Conservation (phyloP, 2,329 filamentous ascomycete genomes). For the Aureobasidium lini region DNA sequence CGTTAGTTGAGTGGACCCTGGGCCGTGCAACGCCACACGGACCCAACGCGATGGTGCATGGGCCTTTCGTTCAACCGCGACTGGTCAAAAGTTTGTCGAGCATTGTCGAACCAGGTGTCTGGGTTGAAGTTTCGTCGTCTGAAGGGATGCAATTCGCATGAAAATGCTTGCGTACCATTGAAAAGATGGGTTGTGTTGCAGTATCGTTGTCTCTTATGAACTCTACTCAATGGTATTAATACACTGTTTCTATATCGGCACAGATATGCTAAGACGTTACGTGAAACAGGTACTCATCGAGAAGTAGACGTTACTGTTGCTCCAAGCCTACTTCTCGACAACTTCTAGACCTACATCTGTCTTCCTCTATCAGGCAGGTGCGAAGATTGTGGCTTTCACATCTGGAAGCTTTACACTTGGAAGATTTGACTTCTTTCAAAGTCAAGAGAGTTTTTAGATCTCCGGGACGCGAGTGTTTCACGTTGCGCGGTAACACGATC, state of each 20-base stretch:
- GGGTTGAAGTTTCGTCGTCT: background rate
- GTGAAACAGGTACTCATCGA: too few species aligned
- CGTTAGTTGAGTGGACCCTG: background rate
- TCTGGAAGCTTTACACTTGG: background rate
- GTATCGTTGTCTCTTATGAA: too few species aligned
- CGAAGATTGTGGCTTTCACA: background rate
- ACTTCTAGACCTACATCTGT: background rate
- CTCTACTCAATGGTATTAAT: too few species aligned
- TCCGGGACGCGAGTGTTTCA: background rate
- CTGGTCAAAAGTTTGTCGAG: background rate
- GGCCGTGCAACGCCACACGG: background rate
- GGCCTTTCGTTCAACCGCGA: background rate
- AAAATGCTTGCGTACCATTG: too few species aligned
- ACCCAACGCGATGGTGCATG: background rate
- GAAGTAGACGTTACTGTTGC: too few species aligned
- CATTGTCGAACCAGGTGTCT: background rate
- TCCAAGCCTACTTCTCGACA: background rate
- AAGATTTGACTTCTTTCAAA: background rate
- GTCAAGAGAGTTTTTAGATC: background rate
- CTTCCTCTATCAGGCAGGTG: background rate
- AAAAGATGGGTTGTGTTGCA: too few species aligned
- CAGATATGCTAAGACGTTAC: too few species aligned
- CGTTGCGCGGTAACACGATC: background rate
- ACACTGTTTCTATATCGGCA: too few species aligned
- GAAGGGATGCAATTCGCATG: background rate